Conservation (phyloP, 139 green algal species). For the Bryopsis sp. region DNA sequence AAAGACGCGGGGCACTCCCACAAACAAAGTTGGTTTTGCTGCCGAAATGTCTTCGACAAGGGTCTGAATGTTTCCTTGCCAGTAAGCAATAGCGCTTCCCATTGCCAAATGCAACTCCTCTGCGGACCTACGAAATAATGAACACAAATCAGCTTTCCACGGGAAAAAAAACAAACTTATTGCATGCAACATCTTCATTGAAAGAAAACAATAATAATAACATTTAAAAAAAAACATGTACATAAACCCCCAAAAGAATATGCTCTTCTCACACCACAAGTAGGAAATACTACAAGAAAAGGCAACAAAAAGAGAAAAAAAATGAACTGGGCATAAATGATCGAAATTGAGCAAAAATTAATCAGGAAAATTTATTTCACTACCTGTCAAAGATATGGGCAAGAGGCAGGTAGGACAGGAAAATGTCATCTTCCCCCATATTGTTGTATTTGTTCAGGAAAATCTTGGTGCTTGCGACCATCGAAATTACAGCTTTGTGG, state of each 20-base stretch:
- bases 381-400: slow-evolving; percentile 71
- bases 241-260: too few species aligned
- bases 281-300: too few species aligned
- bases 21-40: slow-evolving; percentile 83
- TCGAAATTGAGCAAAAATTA: neutral
- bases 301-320: too few species aligned
- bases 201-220: too few species aligned
- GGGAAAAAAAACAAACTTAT: too few species aligned
- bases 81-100: slow-evolving; percentile 73
- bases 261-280: too few species aligned
- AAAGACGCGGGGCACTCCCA: slow-evolving; percentile 90
- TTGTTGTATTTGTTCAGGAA: slow-evolving; percentile 35
- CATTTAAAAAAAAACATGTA: too few species aligned
- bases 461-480: slow-evolving; percentile 34
- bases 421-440: slow-evolving; percentile 37
- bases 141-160: too few species aligned
- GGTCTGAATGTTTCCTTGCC: slow-evolving; percentile 65
- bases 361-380: slow-evolving; percentile 1
- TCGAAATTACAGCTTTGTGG: slow-evolving; percentile 52
- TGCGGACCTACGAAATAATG: slow-evolving; percentile 38
- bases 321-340: too few species aligned
- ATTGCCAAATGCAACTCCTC: slow-evolving; percentile 73
- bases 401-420: slow-evolving; percentile 61
- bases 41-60: slow-evolving; percentile 75
- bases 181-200: too few species aligned